A percentile compares a stretch with the other conserved stretches of the same genome.
These are phyloP conservation scores for Santalum album DNA, from an alignment of 164 flowering plant species.

Conservation along the genomic window DNA sequence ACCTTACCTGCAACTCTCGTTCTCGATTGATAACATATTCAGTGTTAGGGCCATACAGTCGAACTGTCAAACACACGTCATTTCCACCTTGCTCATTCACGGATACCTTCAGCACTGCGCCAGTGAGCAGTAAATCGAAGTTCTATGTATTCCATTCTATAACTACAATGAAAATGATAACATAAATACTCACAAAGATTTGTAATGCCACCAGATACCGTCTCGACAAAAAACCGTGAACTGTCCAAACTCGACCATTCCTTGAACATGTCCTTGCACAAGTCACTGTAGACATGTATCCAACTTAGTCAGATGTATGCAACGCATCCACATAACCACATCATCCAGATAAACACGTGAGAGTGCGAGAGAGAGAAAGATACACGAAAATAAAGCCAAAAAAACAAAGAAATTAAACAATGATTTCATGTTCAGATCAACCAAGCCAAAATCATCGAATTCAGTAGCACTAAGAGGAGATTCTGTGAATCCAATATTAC, in stretches of 20 bases:
- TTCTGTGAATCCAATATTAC: background rate
- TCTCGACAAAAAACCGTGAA: slow-evolving; percentile 62
- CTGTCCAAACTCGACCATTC: slow-evolving; percentile 67
- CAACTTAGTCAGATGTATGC: background rate
- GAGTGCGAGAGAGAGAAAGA: background rate
- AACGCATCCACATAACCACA: background rate
- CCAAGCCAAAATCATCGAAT: background rate
- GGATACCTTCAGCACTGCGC: slow-evolving; percentile 80
- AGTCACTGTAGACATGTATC: slow-evolving; percentile 30
- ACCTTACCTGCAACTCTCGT: slow-evolving; percentile 64
- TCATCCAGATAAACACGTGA: background rate
- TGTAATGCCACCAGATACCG: slow-evolving; percentile 92
- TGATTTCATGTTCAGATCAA: too few species aligned
- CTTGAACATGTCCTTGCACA: slow-evolving; percentile 78
- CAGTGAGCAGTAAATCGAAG: background rate
- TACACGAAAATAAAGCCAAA: background rate
- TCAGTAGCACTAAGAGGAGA: background rate
- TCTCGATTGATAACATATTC: slow-evolving; percentile 83
- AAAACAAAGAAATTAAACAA: background rate
- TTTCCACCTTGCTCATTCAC: slow-evolving; percentile 51
- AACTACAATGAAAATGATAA: background rate
- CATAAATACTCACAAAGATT: slow-evolving; percentile 55
- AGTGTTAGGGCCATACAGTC: slow-evolving; percentile 91
- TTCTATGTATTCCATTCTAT: background rate
- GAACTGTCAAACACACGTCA: slow-evolving; percentile 42